Evolutionary conservation across 2,329 filamentous ascomycete species (phyloP).

Genomic region (Cordyceps fumosorosea): DNA sequence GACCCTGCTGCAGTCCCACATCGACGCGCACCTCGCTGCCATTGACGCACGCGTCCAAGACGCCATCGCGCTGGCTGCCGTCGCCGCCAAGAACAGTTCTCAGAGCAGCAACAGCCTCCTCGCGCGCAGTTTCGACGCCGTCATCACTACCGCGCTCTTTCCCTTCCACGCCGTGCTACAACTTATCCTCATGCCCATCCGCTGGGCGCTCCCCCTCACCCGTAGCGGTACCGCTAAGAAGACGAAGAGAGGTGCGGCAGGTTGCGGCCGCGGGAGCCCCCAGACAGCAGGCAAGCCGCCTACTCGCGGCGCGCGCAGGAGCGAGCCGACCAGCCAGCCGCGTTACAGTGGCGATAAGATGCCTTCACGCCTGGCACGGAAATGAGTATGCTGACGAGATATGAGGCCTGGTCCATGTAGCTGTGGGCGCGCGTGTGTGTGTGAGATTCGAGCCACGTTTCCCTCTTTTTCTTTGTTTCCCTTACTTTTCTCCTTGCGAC

Average conservation of each 20-base stretch:
- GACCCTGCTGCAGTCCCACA: conserved; percentile 66
- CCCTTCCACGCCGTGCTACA: conserved; percentile 35
- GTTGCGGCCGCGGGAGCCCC: not conserved
- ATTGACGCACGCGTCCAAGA: conserved; percentile 69
- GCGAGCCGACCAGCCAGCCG: conserved; percentile 19
- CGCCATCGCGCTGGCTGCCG: conserved; percentile 72
- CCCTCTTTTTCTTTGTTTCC: not conserved
- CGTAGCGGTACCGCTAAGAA: conserved; percentile 18
- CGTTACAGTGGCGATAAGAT: conserved; percentile 31
- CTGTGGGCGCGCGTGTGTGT: not conserved
- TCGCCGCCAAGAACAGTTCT: conserved; percentile 52
- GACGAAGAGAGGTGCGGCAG: conserved; percentile 12
- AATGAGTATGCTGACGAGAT: not conserved
- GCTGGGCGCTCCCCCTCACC: conserved; percentile 28
- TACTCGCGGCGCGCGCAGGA: not conserved
- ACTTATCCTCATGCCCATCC: conserved; percentile 37
- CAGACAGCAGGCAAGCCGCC: conserved; percentile 4
- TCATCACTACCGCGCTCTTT: conserved; percentile 30
- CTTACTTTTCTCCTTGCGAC: not conserved
- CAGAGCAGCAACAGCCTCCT: conserved; percentile 28
- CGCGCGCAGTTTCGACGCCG: conserved; percentile 31
- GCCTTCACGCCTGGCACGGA: conserved; percentile 17
- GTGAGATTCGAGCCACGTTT: not conserved
- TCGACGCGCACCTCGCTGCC: conserved; percentile 65
- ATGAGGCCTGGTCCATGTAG: not conserved